Evolutionary conservation across 441 rosid genomes (phyloP).

Genomic region (Lepidium campestre): DNA sequence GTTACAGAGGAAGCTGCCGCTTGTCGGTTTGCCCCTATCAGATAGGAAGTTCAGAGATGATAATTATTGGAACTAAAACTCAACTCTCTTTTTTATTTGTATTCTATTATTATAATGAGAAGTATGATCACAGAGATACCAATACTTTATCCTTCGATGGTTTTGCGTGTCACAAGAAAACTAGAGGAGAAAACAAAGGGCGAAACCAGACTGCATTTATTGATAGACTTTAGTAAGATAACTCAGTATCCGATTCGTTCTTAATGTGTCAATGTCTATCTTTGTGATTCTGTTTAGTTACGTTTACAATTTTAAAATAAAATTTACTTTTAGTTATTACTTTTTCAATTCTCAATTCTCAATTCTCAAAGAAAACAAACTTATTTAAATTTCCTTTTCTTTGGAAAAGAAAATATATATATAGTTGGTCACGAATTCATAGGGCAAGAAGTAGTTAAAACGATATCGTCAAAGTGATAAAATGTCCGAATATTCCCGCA

Average conservation of each 20-base stretch:
- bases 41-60: neutral
- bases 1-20: slow-evolving; percentile 22
- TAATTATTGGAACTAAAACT: neutral
- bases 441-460: neutral
- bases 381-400: too few relatives aligned
- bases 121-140: neutral
- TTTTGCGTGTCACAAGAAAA: neutral
- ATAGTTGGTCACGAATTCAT: neutral
- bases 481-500: slow-evolving; percentile 8
- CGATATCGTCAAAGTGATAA: neutral
- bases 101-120: neutral
- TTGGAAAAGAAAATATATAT: too few relatives aligned
- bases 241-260: neutral
- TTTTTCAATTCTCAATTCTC: too few relatives aligned
- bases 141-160: neutral
- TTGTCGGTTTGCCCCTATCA: slow-evolving; percentile 18
- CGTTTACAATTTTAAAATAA: neutral
- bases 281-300: neutral
- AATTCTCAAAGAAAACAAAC: too few relatives aligned
- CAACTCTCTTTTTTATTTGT: neutral
- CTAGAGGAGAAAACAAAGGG: slow-evolving; percentile 6
- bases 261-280: neutral
- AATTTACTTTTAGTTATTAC: too few relatives aligned
- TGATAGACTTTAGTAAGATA: neutral
- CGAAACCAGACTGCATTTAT: neutral